Evolutionary conservation across 352 stramenopile species (phyloP).

Genomic region (Globisporangium cylindrosporum): DNA sequence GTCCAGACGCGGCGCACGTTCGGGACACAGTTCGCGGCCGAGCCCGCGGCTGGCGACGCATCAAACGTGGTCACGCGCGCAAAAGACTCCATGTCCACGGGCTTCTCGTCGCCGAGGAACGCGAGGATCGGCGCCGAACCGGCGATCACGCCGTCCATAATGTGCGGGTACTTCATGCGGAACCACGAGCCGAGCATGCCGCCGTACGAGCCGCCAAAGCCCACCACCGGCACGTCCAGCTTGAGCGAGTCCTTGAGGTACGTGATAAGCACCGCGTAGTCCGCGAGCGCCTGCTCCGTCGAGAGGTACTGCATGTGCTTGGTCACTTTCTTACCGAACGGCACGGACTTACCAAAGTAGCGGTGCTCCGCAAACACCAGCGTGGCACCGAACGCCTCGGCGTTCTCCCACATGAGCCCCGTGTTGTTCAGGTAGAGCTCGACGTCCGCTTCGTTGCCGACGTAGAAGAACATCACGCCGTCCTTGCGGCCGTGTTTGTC

Average conservation of each 20-base stretch:
- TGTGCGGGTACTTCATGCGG: constrained; percentile 91
- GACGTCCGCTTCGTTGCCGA: constrained; percentile 94
- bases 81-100: constrained; percentile 70
- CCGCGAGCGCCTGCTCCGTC: constrained; percentile 85
- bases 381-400: constrained; percentile 83
- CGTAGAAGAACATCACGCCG: constrained; percentile 92
- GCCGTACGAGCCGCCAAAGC: constrained; percentile 92
- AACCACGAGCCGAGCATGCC: constrained; percentile 93
- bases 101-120: constrained; percentile 58
- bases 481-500: constrained; percentile 58
- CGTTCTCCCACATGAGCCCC: constrained; percentile 96
- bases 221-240: constrained; percentile 73
- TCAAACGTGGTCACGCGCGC: constrained; percentile 54
- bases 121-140: constrained; percentile 87
- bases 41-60: constrained; percentile 63
- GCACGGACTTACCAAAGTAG: constrained; percentile 94
- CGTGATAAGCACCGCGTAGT: constrained; percentile 79
- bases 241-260: constrained; percentile 49
- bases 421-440: constrained; percentile 95
- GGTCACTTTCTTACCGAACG: constrained; percentile 54
- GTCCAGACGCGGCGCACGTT: constrained; percentile 78
- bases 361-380: constrained; percentile 97
- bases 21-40: constrained; percentile 55
- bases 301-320: constrained; percentile 78
- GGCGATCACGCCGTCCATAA: constrained; percentile 89